Percentiles rank a stretch among this genome's conserved stretches.
phyloP scores from a whole-genome alignment of 345 rosid species.

The Arabidopsis thaliana region TAIR10.1 NC_003075.7:10693001-10693500 shows the following conservation, averaged over 20 bases:
- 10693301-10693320: not conserved
- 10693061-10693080: not conserved
- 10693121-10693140: not conserved
- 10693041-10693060: conserved; percentile 9
- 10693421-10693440: conserved; percentile 48
- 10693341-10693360: not conserved
- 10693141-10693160: not conserved
- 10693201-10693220: conserved; percentile 22
- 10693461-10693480: conserved; percentile 40
- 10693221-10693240: conserved; percentile 27
- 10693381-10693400: conserved; percentile 50
- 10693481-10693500: conserved; percentile 41
- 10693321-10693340: conserved; percentile 8
- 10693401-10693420: conserved; percentile 38
- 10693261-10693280: conserved; percentile 6
- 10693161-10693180: not conserved
- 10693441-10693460: conserved; percentile 39
- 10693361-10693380: not conserved
- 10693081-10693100: not conserved
- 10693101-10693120: not conserved
- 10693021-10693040: not conserved
- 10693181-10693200: not conserved
- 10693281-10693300: not conserved
- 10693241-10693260: not conserved
- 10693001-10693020: not conserved